Conservation (phyloP, 176 grass and related monocot genomes). For the Oryza glumipatula region DNA sequence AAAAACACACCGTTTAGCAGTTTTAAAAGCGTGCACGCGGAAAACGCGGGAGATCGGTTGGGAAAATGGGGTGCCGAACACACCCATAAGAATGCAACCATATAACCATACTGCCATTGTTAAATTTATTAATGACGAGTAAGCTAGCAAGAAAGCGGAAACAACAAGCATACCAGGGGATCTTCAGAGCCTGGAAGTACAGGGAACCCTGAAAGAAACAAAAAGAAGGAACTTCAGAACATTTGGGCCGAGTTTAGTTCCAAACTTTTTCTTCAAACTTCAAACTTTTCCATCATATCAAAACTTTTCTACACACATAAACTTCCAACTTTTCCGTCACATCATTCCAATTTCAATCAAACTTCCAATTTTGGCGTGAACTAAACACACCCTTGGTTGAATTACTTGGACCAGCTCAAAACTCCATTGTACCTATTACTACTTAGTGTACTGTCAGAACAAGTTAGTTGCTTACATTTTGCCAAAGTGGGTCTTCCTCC, state of each 20-base stretch:
- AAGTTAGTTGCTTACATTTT: slow-evolving; percentile 58
- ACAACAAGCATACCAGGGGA: slow-evolving; percentile 65
- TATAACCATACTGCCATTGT: background rate
- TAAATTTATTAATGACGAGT: background rate
- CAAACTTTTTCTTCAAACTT: too few relatives aligned
- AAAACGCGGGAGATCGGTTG: too few relatives aligned
- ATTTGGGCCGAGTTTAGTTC: background rate
- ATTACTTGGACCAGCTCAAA: background rate
- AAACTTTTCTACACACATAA: too few relatives aligned
- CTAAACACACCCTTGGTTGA: background rate
- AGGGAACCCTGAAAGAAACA: slow-evolving; percentile 60
- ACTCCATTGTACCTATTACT: background rate
- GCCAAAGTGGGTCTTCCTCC: slow-evolving; percentile 57
- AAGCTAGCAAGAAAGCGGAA: background rate
- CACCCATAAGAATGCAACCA: background rate
- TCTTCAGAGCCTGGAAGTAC: slow-evolving; percentile 60
- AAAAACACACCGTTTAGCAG: too few relatives aligned
- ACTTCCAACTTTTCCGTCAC: too few relatives aligned
- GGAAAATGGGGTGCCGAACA: too few relatives aligned
- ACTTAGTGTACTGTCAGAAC: background rate
- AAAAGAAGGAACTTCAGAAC: background rate
- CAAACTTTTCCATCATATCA: too few relatives aligned
- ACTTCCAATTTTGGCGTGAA: too few relatives aligned
- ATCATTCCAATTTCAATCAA: too few relatives aligned
- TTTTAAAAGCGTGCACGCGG: too few relatives aligned